Evolutionary conservation across 495 filamentous ascomycete genomes (phyloP), one percentile per base, ranked within the genome.

Genomic region (Xylaria acuta): DNA sequence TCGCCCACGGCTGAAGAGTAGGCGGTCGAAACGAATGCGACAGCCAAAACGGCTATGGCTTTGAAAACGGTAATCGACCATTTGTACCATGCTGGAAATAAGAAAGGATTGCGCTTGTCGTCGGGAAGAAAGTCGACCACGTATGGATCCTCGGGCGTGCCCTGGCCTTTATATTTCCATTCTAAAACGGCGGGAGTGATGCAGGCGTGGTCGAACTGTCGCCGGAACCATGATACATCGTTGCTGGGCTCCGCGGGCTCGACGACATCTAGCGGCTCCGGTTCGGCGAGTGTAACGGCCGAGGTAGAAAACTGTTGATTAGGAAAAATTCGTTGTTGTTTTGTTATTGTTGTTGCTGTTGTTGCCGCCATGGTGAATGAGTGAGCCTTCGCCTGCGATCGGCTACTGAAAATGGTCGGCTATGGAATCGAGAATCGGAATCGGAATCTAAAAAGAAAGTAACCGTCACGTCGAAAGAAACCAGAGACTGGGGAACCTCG

Each of bases 1-100:
- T 92, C 82, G n/a, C 79, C 77, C 16, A 92, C 80, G 75, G 93
- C 93, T 45, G 92, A 92, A 38, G 92, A 83, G 74, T 91, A 95
- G 14, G 92, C 92, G 1, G 92, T 93, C 11, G 91, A 93, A 43
- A 90, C 92, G 73, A 97, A 89, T 20, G 93, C 84, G 32, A 95
- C 92, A 27, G 90, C 89, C 62, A 95, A 84, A 0, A 92, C 93
- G 22, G 91, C 87, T 47, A 92, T 71, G 34, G 92, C 91, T 60
- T 90, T 87, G 18, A 90, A 54, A 58, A 88, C 72, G 1, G 91
- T 92, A 70, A 92, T 88, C n/a, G 77, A 76, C 93, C 93, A 95
- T 81, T 95, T 95, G 79, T 85, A 89, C 27, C 72, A 69, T 4
- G 75, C 60, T 36, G 85, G 76, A 75, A 91, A 94, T n/a, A 80